Evolutionary conservation across 495 filamentous ascomycete species (phyloP), one percentile per base, ranked within the genome.

Genomic region (Recurvomyces mirabilis): DNA sequence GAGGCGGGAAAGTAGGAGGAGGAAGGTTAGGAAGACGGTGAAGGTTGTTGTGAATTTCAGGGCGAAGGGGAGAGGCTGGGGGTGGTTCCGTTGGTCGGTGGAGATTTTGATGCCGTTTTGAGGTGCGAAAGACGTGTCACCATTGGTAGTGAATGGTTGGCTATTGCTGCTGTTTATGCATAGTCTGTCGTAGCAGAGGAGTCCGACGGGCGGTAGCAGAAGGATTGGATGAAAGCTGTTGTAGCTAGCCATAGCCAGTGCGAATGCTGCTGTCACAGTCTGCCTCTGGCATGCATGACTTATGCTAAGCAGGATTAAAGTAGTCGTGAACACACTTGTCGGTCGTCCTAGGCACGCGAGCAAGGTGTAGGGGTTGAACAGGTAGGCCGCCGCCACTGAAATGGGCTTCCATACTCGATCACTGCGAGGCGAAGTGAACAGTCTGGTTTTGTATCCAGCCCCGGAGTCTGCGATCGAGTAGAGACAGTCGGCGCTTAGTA

Each of bases 361-460:
- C 50, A 96, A 78, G 1, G 89, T 94, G 60, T 94, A 93, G 1
- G 91, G 91, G 63, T 93, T 95, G 65, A 98, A 88, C 9, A 98
- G 72, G 54, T 85, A 93, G 80, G 79, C 76, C 36, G 91, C 87
- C 22, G 78, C 89, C 41, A 95, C 71, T 1, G 79, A 74, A 43
- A 79, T 68, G 19, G 80, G 78, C 42, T 78, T 81, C 80, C 83
- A 93, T 59, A 70, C 72, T 51, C 81, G 79, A 24, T 82, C 76
- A 46, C 81, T 84, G 49, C 91, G 75, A 20, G 79, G 72, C 0
- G 89, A 93, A 12, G 73, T 78, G 57, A 84, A 93, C 3, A 82
- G 69, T 20, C 73, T 76, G 13, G 84, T 81, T 19, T 72, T 69
- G 14, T 75, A 72, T 12, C 88, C 76, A 59, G 86, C 82, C 5